These are phyloP conservation scores for Alternaria ethzedia DNA, from an alignment of 2,329 filamentous ascomycete species.

Conservation along the genomic window DNA sequence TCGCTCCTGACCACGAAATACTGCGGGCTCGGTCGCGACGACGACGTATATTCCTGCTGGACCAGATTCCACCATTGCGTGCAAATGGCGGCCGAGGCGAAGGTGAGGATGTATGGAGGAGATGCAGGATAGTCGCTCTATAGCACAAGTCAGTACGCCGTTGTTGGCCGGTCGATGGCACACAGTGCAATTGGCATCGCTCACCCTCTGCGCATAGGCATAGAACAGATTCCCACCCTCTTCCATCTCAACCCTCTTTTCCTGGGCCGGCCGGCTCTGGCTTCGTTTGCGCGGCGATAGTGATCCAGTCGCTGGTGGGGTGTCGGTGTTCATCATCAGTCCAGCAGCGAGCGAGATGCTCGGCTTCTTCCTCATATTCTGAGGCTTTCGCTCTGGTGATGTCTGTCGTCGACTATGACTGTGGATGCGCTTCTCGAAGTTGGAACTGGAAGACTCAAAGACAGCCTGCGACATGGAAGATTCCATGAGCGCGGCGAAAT, in stretches of 20 bases:
- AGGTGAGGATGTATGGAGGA: conserved; percentile 44
- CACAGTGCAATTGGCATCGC: not conserved
- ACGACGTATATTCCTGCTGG: conserved; percentile 37
- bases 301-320: conserved; percentile 5
- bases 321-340: conserved; percentile 43
- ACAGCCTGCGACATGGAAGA: conserved; percentile 27
- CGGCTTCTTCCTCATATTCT: conserved; percentile 36
- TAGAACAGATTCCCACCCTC: conserved; percentile 38
- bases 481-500: conserved; percentile 42
- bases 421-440: conserved; percentile 32
- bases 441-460: conserved; percentile 26
- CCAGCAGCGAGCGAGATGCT: conserved; percentile 46
- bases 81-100: conserved; percentile 39
- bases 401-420: conserved; percentile 25
- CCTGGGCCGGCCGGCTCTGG: conserved; percentile 10
- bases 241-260: conserved; percentile 8
- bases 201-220: conserved; percentile 45
- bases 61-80: conserved; percentile 46
- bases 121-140: conserved; percentile 42
- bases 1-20: conserved; percentile 45
- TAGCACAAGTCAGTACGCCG: conserved; percentile 13
- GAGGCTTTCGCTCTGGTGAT: conserved; percentile 28
- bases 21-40: conserved; percentile 39
- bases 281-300: conserved; percentile 27
- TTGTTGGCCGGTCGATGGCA: not conserved